Evolutionary conservation across 352 stramenopile species (phyloP), one percentile per base, ranked within the genome.

Genomic region (Phytophthora megakarya): DNA sequence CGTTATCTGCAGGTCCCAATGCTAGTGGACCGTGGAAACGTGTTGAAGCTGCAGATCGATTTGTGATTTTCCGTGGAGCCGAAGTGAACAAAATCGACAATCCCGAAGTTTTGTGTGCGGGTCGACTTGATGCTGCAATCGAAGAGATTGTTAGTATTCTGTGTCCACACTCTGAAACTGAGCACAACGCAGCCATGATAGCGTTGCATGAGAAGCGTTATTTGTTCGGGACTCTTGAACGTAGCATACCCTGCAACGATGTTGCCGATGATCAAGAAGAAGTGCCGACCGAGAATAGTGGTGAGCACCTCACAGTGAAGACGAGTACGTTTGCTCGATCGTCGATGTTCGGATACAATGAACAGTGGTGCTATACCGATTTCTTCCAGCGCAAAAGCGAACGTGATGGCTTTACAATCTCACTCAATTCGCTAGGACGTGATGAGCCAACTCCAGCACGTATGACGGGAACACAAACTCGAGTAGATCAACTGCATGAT

Each of bases 321-420:
- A 78, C 70, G 1, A 64, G 56, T 13, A 73, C 45, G 13, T 75
- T 78, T 45, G 61, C 66, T 33, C 55, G 58, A 3, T 67, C 61
- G 0, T 21, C 51, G 0, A 18, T 72, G 19, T 72, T 75, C 26
- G 43, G 26, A 0, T 4, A 7, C 28, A 78, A 75, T 26, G 70
- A 78, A 37, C 70, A 78, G 28, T 74, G 65, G 65, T 75, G 70
- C 38, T 75, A 72, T 53, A 37, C 67, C 11, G 65, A 75, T 18
- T 64, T 46, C 16, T 63, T 78, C 15, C 53, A 74, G 4, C 50
- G 47, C 6, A 64, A 73, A 13, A 13, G 0, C 0, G 43, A 66
- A 0, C 23, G 45, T 7, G 64, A 68, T 21, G 46, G 60, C 18
- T 81, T 81, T 55, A 73, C 57, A 0, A 44, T 81, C 33, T 77